Percentiles rank a stretch among this genome's conserved stretches.
Evolutionary conservation across 805 yeast species (phyloP).

Genomic region (Lipomyces spencermartinsiae): DNA sequence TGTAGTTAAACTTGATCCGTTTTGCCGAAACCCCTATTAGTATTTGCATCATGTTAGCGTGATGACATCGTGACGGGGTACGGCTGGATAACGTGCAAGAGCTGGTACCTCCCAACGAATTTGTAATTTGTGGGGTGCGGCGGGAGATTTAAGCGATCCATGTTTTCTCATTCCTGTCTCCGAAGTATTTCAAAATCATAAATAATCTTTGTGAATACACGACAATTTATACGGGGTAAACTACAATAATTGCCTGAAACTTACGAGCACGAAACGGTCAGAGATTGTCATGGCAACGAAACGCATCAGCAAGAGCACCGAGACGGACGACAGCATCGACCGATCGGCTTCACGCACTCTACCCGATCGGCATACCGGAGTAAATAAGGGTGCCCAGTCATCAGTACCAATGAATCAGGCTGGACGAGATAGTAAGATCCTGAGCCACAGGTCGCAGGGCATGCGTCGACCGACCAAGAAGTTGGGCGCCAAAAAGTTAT

Average conservation of each 20-base stretch:
- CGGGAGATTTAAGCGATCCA: background rate
- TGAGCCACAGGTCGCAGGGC: background rate
- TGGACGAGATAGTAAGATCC: conserved; percentile 3
- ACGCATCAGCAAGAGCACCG: background rate
- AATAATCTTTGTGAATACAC: no score
- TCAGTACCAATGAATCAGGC: background rate
- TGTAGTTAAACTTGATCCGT: no score
- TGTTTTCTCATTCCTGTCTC: background rate
- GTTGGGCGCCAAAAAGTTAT: conserved; percentile 13
- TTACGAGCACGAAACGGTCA: background rate
- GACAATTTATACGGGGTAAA: background rate
- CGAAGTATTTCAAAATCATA: no score
- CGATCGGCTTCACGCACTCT: background rate
- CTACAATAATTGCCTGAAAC: background rate
- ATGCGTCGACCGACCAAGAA: background rate
- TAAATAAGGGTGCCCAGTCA: background rate
- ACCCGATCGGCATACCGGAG: background rate
- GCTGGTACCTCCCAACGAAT: background rate
- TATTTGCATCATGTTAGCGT: no score
- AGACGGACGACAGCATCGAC: background rate
- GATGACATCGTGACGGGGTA: background rate
- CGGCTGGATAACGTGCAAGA: background rate
- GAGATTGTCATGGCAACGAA: background rate
- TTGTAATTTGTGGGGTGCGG: background rate
- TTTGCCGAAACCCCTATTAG: no score